Evolutionary conservation across 768 basidiomycete genomes (phyloP), one percentile per base, ranked within the genome.

Genomic region (Kwoniella sp.): DNA sequence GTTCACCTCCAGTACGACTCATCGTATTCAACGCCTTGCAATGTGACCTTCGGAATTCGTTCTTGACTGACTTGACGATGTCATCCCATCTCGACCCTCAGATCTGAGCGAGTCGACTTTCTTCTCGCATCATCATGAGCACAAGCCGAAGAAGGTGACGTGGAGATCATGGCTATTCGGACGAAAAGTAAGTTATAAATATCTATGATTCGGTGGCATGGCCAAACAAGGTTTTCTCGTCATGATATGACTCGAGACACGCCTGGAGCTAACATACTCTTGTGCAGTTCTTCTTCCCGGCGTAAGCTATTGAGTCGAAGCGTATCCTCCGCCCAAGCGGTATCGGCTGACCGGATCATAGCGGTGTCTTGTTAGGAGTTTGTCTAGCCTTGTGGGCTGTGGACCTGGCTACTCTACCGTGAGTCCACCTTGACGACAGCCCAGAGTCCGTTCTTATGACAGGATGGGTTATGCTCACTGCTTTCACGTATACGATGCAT

Each of bases 161-260:
- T 80, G 76, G 75, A 70, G 63, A 57, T 56, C 65, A 26, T 78
- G 74, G 75, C 28, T 72, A 4, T 74, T 76, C 57, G 77, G 77
- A 4, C 65, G 76, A n/a, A 80, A 74, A 48, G 76, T 79, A 48
- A 61, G 70, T 53, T 63, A 13, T 65, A 7, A n/a, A 7, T 54
- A n/a, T n/a, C 29, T 13, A 26, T n/a, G n/a, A n/a, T n/a, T n/a
- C n/a, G n/a, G n/a, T n/a, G 4, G 48, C 4, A 7, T 50, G 20
- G 25, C 8, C 15, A 12, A 26, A 23, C 22, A 8, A 51, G 8
- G 61, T 15, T 8, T 38, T 37, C n/a, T 2, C 23, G n/a, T 15
- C 23, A 31, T 26, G 34, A 29, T 45, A 48, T 55, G 0, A n/a
- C n/a, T n/a, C n/a, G n/a, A n/a, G n/a, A n/a, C n/a, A n/a, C n/a